phyloP scores from a whole-genome alignment of 208 protist genomes.

The Trypanosoma scelopori region DNA sequence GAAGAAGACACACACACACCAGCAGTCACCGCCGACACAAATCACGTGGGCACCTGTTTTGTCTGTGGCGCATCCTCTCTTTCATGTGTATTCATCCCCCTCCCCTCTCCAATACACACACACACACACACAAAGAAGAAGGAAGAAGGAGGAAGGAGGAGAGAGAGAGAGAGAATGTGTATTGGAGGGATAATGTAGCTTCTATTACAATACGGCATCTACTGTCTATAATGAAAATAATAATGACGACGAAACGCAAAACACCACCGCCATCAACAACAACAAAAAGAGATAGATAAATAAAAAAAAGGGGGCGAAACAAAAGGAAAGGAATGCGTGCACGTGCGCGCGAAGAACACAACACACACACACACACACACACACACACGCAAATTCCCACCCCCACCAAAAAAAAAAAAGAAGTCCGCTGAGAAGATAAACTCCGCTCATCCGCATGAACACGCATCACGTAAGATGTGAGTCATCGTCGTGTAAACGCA shows the following conservation, averaged over 20 bases:
- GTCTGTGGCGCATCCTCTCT: too few relatives aligned
- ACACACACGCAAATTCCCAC: not conserved
- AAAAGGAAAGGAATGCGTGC: not conserved
- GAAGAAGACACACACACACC: too few relatives aligned
- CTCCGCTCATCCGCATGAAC: too few relatives aligned
- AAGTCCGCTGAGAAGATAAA: too few relatives aligned
- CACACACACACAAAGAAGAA: not conserved
- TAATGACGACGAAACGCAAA: too few relatives aligned
- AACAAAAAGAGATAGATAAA: not conserved
- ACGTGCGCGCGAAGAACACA: not conserved
- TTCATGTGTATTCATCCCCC: not conserved
- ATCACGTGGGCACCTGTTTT: too few relatives aligned
- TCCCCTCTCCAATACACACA: not conserved
- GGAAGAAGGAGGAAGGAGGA: not conserved
- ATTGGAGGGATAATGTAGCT: not conserved
- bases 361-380: not conserved
- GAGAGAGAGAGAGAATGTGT: not conserved
- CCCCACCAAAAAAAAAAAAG: too few relatives aligned
- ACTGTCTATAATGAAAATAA: not conserved
- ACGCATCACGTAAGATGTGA: too few relatives aligned
- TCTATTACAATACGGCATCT: not conserved
- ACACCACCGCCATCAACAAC: too few relatives aligned
- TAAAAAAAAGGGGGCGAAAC: not conserved
- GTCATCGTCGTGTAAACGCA: conserved; percentile 9
- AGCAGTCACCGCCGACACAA: too few relatives aligned